Conservation (phyloP, 306 rosid genomes). For the Castanea mollissima region DNA sequence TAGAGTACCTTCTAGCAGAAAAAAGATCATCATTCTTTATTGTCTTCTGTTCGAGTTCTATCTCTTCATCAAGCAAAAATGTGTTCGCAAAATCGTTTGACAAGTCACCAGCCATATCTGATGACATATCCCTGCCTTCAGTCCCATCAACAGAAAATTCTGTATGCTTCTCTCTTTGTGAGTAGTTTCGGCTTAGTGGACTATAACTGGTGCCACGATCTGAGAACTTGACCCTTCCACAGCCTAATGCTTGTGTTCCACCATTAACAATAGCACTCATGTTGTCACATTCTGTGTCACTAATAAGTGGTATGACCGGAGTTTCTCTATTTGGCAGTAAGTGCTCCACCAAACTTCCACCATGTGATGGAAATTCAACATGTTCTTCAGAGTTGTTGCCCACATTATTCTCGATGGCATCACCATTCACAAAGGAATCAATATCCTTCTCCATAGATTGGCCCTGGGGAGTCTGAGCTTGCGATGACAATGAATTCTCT, state of each 20-base stretch:
- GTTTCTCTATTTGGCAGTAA: conserved; percentile 31
- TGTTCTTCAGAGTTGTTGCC: conserved; percentile 30
- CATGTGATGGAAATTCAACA: conserved; percentile 30
- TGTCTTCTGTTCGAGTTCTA: conserved; percentile 73
- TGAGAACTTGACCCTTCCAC: conserved; percentile 21
- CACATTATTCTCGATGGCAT: conserved; percentile 34
- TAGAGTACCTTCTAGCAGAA: conserved; percentile 57
- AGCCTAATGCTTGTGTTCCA: conserved; percentile 23
- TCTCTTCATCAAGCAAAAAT: conserved; percentile 96
- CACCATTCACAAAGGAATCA: conserved; percentile 28
- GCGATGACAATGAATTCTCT: conserved; percentile 40
- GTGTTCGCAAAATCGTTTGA: conserved; percentile 77
- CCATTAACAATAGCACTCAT: conserved; percentile 28
- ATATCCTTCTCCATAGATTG: conserved; percentile 32
- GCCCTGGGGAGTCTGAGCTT: conserved; percentile 29
- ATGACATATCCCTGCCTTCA: conserved; percentile 35
- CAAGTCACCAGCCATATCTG: conserved; percentile 38
- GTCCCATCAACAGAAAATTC: conserved; percentile 27
- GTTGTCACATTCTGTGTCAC: conserved; percentile 19
- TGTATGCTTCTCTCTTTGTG: conserved; percentile 29
- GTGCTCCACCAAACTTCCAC: conserved; percentile 20
- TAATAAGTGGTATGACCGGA: conserved; percentile 16
- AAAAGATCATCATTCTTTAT: conserved; percentile 46
- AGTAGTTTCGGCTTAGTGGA: conserved; percentile 18
- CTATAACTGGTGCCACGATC: conserved; percentile 18